Conservation (phyloP, 257 asterid genomes). For the Verbena officinalis region DNA sequence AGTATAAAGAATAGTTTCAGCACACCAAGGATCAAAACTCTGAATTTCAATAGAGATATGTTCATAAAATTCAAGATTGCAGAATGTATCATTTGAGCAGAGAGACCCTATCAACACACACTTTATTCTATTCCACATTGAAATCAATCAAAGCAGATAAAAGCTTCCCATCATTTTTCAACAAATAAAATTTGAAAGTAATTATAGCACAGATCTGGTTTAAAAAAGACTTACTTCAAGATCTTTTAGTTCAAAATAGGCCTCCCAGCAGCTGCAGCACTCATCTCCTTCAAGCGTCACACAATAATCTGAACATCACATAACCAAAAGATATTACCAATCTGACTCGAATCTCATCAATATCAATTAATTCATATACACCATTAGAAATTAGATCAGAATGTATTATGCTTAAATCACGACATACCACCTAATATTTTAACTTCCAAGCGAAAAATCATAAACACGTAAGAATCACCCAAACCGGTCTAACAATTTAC, state of each 20-base stretch:
- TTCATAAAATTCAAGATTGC: too few species aligned
- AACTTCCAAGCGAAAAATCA: background rate
- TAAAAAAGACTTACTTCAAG: constrained; percentile 71
- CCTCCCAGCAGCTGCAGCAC: constrained; percentile 88
- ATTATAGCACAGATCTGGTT: too few species aligned
- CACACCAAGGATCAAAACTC: too few species aligned
- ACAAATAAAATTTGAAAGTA: too few species aligned
- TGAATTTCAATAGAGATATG: too few species aligned
- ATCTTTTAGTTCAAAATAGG: constrained; percentile 91
- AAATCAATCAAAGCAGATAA: too few species aligned
- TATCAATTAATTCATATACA: background rate
- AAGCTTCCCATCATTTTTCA: too few species aligned
- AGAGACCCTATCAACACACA: too few species aligned
- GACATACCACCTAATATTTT: background rate
- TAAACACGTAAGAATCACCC: background rate
- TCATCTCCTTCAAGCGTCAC: constrained; percentile 84
- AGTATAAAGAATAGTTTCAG: too few species aligned
- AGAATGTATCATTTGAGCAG: too few species aligned
- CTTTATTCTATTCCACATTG: too few species aligned
- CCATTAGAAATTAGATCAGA: background rate
- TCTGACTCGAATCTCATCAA: constrained; percentile 6
- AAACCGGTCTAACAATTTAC: constrained; percentile 5
- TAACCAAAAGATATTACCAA: background rate
- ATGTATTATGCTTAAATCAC: background rate
- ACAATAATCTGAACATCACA: constrained; percentile 68